Evolutionary conservation across 108 stramenopile genomes (phyloP), one percentile per base, ranked within the genome.

Genomic region (Phaeodactylum tricornutum): DNA sequence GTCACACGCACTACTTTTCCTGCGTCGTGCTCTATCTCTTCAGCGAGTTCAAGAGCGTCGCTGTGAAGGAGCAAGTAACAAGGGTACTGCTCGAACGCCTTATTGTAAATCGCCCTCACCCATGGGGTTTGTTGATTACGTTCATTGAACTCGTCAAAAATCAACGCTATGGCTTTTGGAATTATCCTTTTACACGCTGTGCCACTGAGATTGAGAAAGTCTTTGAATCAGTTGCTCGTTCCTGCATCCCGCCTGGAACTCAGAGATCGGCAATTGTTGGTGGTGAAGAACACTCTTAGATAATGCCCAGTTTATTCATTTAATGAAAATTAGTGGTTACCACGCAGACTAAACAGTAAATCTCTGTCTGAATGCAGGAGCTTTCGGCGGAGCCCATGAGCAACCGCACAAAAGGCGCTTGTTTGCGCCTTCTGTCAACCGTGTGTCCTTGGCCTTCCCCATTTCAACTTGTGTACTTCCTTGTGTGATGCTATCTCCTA

Each of bases 91-190:
- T 99, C 32, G 97, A 99, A 75, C 61, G 97, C 41, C 88, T 99
- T 36, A 96, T 98, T 61, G 92, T 94, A 22, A 95, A 98, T 67
- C 83, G 97, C 24, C 97, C 99, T 16, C 99, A 99, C 59, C 99
- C 99, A 27, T 93, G 90, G 88, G 92, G 93, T 44, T 57, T 92
- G 28, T 50, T 93, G 39, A 71, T 88, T 38, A 98, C 99, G 4
- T 99, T 98, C 75, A 96, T 99, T 38, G 99, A 99, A 74, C 86
- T 99, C 53, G 98, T 99, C 59, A 98, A 98, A 72, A 98, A 98
- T 59, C 87, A 92, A n/a, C 75, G 87, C 29, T 99, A 98, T 57
- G 69, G 74, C 39, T 98, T 99, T 58, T 99, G 99, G 99, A 77
- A 66, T 51, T 92, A 98, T 61, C 68, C 94, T 27, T 99, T 99